Evolutionary conservation across 1,139 yeast genomes (phyloP), one percentile per base, ranked within the genome.

Genomic region (Magnusiomyces fungicola): DNA sequence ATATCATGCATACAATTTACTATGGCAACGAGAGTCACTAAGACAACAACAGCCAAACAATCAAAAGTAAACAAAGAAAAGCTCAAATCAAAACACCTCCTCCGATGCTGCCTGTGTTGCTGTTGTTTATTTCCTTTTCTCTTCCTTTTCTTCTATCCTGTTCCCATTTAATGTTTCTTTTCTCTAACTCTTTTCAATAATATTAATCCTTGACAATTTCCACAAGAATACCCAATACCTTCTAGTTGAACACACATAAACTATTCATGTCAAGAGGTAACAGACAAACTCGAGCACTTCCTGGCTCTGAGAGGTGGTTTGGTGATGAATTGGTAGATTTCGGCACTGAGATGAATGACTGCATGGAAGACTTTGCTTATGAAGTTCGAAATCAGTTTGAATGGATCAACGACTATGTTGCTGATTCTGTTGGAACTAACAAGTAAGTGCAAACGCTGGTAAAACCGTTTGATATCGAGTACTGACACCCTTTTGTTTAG

Each of bases 351-450:
- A 14, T 32, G 16, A 32, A 32, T 18, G 36, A 32, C 16, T 9
- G 9, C 18, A 32, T 64, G 3, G 73, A 70, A 50, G 72, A 69
- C 50, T 66, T 70, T 52, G 69, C 70, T 2, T 68, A 61, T 43
- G 64, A 70, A 1, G 68, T 70, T 2, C 61, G 70, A 10, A 53
- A 68, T 16, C 74, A 70, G 48, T 50, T 70, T 34, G 66, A 69
- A 33, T 70, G 74, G 74, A 54, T 71, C 22, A 66, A 69, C 45
- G 72, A 45, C 30, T 49, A 47, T 29, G 32, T 61, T 56, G 42
- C 52, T 10, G 60, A 66, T 30, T 53, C 66, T 1, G 37, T 63
- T 32, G 55, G 60, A 4, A 53, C 52, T 7, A 58, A 56, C 25
- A 54, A 54, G 65, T 62, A 50, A 49, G 66, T 62, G n/a, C n/a